Conservation (phyloP, 148 eudicot genomes). For the Amaranthus cruentus region DNA sequence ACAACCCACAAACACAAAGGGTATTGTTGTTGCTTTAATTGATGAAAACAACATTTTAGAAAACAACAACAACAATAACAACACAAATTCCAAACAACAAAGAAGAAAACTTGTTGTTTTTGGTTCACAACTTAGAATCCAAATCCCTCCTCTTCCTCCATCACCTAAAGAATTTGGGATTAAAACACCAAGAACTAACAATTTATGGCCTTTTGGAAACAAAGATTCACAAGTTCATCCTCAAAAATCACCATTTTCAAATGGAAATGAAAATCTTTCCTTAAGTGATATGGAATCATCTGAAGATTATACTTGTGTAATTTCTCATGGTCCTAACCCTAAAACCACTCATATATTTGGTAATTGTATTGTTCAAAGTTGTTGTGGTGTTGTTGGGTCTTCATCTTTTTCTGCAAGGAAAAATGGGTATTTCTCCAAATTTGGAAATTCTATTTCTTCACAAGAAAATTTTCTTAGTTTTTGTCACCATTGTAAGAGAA, state of each 20-base stretch:
- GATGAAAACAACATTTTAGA: conserved; percentile 27
- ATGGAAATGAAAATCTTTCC: conserved; percentile 28
- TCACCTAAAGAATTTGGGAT: conserved; percentile 75
- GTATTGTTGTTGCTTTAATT: conserved; percentile 63
- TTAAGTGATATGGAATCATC: conserved; percentile 69
- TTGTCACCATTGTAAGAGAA: conserved; percentile 64
- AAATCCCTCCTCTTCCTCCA: conserved; percentile 40
- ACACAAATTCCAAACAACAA: conserved; percentile 27
- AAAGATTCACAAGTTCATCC: conserved; percentile 26
- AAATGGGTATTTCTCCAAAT: conserved; percentile 26
- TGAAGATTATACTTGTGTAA: conserved; percentile 94
- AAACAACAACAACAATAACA: neutral
- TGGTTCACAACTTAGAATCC: conserved; percentile 77
- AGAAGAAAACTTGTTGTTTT: conserved; percentile 47
- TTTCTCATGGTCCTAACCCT: conserved; percentile 89
- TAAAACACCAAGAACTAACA: conserved; percentile 42
- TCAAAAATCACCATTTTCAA: neutral
- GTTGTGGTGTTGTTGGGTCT: conserved; percentile 39
- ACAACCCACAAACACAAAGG: conserved; percentile 31
- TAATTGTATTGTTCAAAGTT: conserved; percentile 64
- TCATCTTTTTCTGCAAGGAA: conserved; percentile 23
- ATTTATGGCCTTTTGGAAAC: conserved; percentile 18
- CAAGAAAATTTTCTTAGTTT: conserved; percentile 50
- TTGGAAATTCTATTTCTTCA: conserved; percentile 23
- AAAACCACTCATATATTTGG: conserved; percentile 77